Base-by-base conservation (phyloP, 2,329 filamentous ascomycete genomes). In the Cytospora piceicola region DNA sequence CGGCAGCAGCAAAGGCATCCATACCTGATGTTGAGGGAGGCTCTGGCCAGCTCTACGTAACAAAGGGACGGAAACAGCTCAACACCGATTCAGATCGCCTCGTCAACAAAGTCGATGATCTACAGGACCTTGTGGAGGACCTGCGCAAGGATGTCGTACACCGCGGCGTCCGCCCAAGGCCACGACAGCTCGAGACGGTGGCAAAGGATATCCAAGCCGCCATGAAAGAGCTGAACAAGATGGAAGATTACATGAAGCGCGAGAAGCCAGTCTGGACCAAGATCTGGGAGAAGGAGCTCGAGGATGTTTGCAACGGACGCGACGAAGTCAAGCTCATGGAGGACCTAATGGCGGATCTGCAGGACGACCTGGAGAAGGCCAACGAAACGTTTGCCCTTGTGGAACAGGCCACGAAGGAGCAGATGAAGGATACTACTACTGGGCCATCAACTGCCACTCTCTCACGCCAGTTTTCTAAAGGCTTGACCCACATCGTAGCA, bases 231-330 rank as follows among this genome's bases (percentile, higher is more conserved):
- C 87, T 99, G 69, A 95, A 92, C 84, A 94, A 92, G 79, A 90
- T 99, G 85, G 92, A 97, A 75, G 94, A 97, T 20, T 96, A 91
- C 81, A 86, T 99, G 80, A 90, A 89, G 72, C 87, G 88, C 56
- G 95, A 99, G 84, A 97, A 97, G 77, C 95, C 95, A 0, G 83
- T 97, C 65, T 99, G 95, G 94, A 97, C 93, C 63, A 97, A 97
- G 86, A 96, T 98, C 70, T 99, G 95, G 95, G 94, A 98, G 85
- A 94, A 96, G 79, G 94, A 98, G 77, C 83, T 99, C 55, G 93
- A 98, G 77, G 90, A 94, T 61, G 94, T 99, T 3, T 98, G 95
- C 79, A 93, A 96, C 75, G 95, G 97, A 74, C 89, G 94, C 70
- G 94, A 98, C 74, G 89, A 97, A 77, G 86, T 99, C 71, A 95